These are phyloP conservation scores for Clitopilus hobsonii DNA, from an alignment of 768 basidiomycete species.

Conservation along the genomic window DNA sequence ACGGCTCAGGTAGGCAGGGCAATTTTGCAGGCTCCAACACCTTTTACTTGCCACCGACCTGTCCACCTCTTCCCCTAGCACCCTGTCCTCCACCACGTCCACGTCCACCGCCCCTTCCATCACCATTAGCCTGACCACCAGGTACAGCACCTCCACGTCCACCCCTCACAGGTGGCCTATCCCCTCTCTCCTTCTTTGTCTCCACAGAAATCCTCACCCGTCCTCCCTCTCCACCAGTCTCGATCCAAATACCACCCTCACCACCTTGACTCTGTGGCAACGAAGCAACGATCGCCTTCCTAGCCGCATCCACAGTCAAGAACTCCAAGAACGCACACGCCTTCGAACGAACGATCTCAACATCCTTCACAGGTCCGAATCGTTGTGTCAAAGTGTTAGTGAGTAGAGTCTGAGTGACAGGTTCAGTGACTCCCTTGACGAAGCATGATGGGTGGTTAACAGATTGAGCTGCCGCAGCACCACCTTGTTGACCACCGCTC, in stretches of 20 bases:
- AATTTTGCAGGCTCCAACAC: slow-evolving; percentile 6
- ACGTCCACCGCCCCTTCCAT: slow-evolving; percentile 42
- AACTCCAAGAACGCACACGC: slow-evolving; percentile 97
- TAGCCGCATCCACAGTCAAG: slow-evolving; percentile 68
- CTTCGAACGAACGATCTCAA: slow-evolving; percentile 84
- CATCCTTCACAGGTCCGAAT: slow-evolving; percentile 81
- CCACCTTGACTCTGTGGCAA: slow-evolving; percentile 69
- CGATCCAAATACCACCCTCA: slow-evolving; percentile 83
- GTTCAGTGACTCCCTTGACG: slow-evolving; percentile 85
- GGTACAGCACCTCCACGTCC: slow-evolving; percentile 57
- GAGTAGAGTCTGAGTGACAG: slow-evolving; percentile 50
- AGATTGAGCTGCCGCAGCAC: slow-evolving; percentile 50
- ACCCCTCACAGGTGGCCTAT: slow-evolving; percentile 61
- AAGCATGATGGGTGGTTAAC: slow-evolving; percentile 80
- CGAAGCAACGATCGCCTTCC: slow-evolving; percentile 75
- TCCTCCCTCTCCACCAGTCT: slow-evolving; percentile 50
- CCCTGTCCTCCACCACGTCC: slow-evolving; percentile 23
- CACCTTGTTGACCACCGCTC: slow-evolving; percentile 29
- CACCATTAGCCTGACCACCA: slow-evolving; percentile 33
- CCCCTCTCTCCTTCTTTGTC: slow-evolving; percentile 87
- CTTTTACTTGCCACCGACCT: slow-evolving; percentile 16
- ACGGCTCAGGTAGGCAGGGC: slow-evolving; percentile 11
- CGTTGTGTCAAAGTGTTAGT: slow-evolving; percentile 44
- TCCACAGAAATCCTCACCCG: slow-evolving; percentile 69
- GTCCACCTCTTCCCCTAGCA: slow-evolving; percentile 21